Evolutionary conservation across 2,329 filamentous ascomycete species (phyloP).

Genomic region (Aureobasidium sp.): DNA sequence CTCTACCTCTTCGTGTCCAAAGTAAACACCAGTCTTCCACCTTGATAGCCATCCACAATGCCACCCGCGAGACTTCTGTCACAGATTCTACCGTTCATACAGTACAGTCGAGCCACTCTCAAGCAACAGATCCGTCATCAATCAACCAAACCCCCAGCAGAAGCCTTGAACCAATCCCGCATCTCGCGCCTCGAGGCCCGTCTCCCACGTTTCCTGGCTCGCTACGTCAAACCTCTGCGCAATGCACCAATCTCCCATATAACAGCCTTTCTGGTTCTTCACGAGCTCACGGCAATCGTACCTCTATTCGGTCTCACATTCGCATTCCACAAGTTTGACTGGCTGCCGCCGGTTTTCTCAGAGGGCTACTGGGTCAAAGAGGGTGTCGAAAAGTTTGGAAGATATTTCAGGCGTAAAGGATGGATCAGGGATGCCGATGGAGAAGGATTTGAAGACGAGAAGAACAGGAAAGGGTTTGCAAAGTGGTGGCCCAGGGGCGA

Average conservation of each 20-base stretch:
- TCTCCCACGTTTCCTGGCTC: conserved; percentile 59
- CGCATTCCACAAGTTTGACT: conserved; percentile 71
- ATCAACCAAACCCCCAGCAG: not conserved
- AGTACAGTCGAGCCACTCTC: not conserved
- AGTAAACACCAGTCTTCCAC: not conserved
- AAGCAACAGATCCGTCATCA: conserved; percentile 1
- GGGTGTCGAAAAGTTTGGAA: conserved; percentile 66
- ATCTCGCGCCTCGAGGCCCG: conserved; percentile 32
- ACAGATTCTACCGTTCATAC: not conserved
- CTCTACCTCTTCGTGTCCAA: not conserved
- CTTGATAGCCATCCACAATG: not conserved
- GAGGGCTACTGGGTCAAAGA: conserved; percentile 51
- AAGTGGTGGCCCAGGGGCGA: conserved; percentile 15
- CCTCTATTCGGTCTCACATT: conserved; percentile 69
- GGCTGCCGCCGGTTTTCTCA: conserved; percentile 55
- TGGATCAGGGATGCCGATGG: conserved; percentile 58
- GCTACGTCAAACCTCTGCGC: conserved; percentile 63
- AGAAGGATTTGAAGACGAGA: conserved; percentile 19
- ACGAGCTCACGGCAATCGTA: conserved; percentile 82
- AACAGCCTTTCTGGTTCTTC: conserved; percentile 77
- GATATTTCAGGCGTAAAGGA: conserved; percentile 69
- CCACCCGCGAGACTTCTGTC: not conserved
- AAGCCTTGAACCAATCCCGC: not conserved
- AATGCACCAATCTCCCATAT: conserved; percentile 76
- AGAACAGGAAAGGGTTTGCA: not conserved